Conservation (phyloP, 2,329 filamentous ascomycete genomes). For the Teratosphaeria gauchensis region DNA sequence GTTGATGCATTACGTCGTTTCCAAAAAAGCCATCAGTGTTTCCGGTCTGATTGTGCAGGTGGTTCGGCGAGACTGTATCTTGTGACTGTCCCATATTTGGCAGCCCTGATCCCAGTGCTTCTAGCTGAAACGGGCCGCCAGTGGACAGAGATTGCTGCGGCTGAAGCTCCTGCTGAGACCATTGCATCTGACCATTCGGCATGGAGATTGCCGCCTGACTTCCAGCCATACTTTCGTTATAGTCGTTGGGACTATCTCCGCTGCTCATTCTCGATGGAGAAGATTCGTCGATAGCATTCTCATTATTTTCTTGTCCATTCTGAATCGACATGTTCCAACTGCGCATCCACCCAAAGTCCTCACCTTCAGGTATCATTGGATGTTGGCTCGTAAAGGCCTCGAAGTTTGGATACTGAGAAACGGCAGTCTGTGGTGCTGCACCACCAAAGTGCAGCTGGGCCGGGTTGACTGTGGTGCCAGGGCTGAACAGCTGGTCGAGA, state of each 20-base stretch:
- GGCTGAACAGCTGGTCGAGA: constrained; percentile 61
- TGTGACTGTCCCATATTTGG: constrained; percentile 62
- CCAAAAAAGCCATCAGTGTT: constrained; percentile 62
- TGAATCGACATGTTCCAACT: constrained; percentile 69
- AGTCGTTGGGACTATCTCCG: constrained; percentile 81
- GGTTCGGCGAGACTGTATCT: constrained; percentile 68
- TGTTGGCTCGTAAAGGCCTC: constrained; percentile 23
- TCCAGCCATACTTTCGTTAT: constrained; percentile 82
- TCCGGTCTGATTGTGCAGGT: constrained; percentile 56
- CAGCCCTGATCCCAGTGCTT: constrained; percentile 64
- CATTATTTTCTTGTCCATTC: constrained; percentile 48
- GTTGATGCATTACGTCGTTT: constrained; percentile 49
- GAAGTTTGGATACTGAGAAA: constrained; percentile 41
- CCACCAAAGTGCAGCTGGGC: constrained; percentile 73
- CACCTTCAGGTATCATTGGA: constrained; percentile 52
- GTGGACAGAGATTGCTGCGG: constrained; percentile 50
- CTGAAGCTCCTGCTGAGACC: constrained; percentile 64
- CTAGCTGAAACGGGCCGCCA: constrained; percentile 63
- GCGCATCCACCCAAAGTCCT: constrained; percentile 80
- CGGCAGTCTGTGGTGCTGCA: constrained; percentile 35
- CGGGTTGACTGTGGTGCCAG: constrained; percentile 53
- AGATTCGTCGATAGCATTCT: constrained; percentile 80
- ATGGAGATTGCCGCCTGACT: constrained; percentile 34
- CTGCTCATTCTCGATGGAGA: constrained; percentile 96
- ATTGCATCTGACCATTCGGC: constrained; percentile 24